Conservation (phyloP, 768 basidiomycete genomes). For the Tylopilus balloui region DNA sequence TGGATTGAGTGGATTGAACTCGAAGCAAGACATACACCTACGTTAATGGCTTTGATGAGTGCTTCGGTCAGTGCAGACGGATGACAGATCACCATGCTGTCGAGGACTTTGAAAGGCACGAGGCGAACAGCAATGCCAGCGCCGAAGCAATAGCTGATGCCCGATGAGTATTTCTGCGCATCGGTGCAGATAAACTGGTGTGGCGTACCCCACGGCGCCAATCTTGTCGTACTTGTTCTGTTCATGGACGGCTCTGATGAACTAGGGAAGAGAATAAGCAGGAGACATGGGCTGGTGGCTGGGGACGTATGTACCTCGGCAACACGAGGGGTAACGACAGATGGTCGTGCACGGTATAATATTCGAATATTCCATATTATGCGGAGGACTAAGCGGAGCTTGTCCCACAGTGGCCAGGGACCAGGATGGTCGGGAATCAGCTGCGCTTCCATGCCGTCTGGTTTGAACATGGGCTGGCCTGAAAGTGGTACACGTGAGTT, state of each 20-base stretch:
- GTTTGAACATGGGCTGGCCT: conserved; percentile 30
- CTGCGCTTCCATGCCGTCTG: conserved; percentile 24
- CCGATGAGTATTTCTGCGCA: neutral
- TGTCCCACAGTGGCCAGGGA: conserved; percentile 13
- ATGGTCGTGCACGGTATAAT: conserved; percentile 23
- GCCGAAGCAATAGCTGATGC: conserved; percentile 37
- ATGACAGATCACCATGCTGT: conserved; percentile 39
- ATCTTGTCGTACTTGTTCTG: conserved; percentile 39
- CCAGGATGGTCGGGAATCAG: conserved; percentile 30
- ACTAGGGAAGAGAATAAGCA: conserved; percentile 21
- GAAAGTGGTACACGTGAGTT: neutral
- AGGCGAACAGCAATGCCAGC: conserved; percentile 29
- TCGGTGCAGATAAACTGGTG: neutral
- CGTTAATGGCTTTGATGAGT: conserved; percentile 34
- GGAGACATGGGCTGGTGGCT: neutral
- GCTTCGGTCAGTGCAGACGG: conserved; percentile 32
- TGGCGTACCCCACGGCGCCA: conserved; percentile 39
- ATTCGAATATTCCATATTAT: conserved; percentile 18
- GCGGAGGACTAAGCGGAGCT: conserved; percentile 14
- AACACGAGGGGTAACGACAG: conserved; percentile 27
- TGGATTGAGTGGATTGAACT: neutral
- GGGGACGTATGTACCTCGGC: conserved; percentile 21
- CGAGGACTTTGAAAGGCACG: conserved; percentile 30
- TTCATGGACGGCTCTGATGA: conserved; percentile 35
- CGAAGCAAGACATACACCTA: neutral